Percentiles rank a stretch among this genome's conserved stretches.
phyloP scores from a whole-genome alignment of 129 eudicot species.

The sunflower (Helianthus annuus) region HanXRQr2.0-SUNRISE NC_035442.2:172820829-172821328 shows the following conservation, averaged over 20 bases:
- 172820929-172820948: not conserved
- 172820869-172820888: not conserved
- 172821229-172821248: not conserved
- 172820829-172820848: too few relatives aligned
- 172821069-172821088: slow-evolving; percentile 21
- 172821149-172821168: slow-evolving; percentile 31
- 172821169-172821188: slow-evolving; percentile 26
- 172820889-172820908: not conserved
- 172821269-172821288: too few relatives aligned
- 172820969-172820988: slow-evolving; percentile 19
- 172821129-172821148: not conserved
- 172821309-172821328: too few relatives aligned
- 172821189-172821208: slow-evolving; percentile 67
- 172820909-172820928: slow-evolving; percentile 1
- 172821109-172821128: slow-evolving; percentile 4
- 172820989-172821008: slow-evolving; percentile 18
- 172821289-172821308: too few relatives aligned
- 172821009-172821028: slow-evolving; percentile 11
- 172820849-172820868: not conserved
- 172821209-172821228: slow-evolving; percentile 65
- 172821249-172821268: too few relatives aligned
- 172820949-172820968: not conserved
- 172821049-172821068: not conserved
- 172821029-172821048: slow-evolving; percentile 11
- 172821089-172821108: slow-evolving; percentile 1